Evolutionary conservation across 257 asterid species (phyloP).

Genomic region (Ballota nigra): DNA sequence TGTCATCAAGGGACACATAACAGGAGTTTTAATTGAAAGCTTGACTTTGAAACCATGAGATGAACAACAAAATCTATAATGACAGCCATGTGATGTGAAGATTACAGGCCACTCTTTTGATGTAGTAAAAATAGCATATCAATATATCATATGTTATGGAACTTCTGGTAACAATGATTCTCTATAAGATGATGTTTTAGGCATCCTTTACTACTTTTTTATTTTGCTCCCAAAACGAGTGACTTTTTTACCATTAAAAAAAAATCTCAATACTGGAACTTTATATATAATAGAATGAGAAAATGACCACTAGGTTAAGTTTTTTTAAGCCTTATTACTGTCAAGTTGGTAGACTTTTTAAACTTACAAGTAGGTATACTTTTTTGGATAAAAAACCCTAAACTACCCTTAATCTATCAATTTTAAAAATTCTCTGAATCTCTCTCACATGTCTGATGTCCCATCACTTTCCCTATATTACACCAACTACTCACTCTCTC

Average conservation of each 20-base stretch:
- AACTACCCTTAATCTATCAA: no score
- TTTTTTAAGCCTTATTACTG: no score
- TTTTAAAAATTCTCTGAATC: no score
- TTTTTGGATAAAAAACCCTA: no score
- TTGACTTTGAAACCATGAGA: neutral
- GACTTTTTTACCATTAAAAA: neutral
- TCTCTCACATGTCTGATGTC: no score
- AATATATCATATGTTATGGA: neutral
- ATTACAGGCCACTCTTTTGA: neutral
- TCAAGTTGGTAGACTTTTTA: no score
- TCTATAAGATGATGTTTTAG: neutral
- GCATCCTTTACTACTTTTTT: neutral
- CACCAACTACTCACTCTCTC: no score
- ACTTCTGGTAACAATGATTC: neutral
- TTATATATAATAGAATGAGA: no score
- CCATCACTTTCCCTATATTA: no score
- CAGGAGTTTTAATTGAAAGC: neutral
- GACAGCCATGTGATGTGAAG: neutral
- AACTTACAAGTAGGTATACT: no score
- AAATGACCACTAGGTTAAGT: no score
- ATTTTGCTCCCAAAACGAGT: neutral
- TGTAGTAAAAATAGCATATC: neutral
- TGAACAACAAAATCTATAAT: neutral
- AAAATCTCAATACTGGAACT: neutral
- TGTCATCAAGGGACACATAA: neutral